Evolutionary conservation across 2,329 filamentous ascomycete genomes (phyloP).

Genomic region (Rhynchosporium graminicola): DNA sequence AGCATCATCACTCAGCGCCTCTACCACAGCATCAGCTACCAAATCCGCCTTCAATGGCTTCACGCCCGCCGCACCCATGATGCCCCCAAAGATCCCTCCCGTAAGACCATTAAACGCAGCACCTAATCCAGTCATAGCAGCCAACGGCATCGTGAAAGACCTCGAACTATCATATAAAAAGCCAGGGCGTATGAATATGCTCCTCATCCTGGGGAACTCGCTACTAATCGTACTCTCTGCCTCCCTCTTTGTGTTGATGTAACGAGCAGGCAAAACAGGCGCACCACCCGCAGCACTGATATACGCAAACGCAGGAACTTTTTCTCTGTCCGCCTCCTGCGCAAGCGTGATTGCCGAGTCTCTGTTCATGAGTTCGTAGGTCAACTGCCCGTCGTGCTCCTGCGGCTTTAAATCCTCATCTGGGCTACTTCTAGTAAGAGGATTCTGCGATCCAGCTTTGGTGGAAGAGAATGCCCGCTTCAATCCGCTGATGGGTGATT

Average conservation of each 20-base stretch:
- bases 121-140: slow-evolving; percentile 72
- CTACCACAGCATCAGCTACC: slow-evolving; percentile 86
- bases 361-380: slow-evolving; percentile 97
- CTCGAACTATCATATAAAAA: slow-evolving; percentile 89
- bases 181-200: slow-evolving; percentile 79
- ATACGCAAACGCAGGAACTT: slow-evolving; percentile 75
- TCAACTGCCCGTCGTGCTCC: slow-evolving; percentile 74
- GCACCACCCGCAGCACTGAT: slow-evolving; percentile 87
- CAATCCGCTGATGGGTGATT: slow-evolving; percentile 78
- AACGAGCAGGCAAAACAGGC: slow-evolving; percentile 79
- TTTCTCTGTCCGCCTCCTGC: slow-evolving; percentile 66
- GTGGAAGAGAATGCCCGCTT: slow-evolving; percentile 73
- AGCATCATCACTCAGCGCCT: slow-evolving; percentile 74
- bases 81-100: slow-evolving; percentile 70
- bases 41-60: slow-evolving; percentile 87
- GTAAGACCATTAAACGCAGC: slow-evolving; percentile 76
- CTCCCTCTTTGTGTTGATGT: slow-evolving; percentile 89
- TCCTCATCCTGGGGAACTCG: slow-evolving; percentile 73
- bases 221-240: slow-evolving; percentile 76
- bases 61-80: slow-evolving; percentile 79
- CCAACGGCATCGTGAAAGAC: slow-evolving; percentile 80
- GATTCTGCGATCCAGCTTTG: slow-evolving; percentile 67
- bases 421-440: slow-evolving; percentile 60
- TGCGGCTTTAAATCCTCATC: slow-evolving; percentile 64
- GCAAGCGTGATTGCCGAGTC: slow-evolving; percentile 84